phyloP scores from a whole-genome alignment of 164 flowering plant species.

The Litsea cubeba region DNA sequence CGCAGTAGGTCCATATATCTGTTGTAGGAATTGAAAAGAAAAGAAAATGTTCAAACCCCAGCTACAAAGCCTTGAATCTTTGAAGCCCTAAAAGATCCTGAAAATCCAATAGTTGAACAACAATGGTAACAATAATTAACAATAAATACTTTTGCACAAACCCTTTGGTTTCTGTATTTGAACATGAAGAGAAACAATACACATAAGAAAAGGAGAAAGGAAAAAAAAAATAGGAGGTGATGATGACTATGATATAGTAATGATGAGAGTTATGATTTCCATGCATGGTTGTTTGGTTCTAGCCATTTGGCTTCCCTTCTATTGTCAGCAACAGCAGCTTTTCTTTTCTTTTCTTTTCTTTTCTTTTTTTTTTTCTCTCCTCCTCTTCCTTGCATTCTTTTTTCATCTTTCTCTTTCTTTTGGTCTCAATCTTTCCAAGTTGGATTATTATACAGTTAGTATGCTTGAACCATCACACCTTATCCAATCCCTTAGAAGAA shows the following conservation, averaged over 20 bases:
- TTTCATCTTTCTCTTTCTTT: constrained; percentile 12
- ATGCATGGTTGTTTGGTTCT: constrained; percentile 37
- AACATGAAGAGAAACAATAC: constrained; percentile 9
- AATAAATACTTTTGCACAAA: constrained; percentile 26
- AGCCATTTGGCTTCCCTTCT: constrained; percentile 32
- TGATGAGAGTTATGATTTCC: constrained; percentile 59
- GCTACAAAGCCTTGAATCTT: background rate
- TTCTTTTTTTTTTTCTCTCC: constrained; percentile 8
- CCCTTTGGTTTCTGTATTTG: constrained; percentile 23
- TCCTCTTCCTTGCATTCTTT: background rate
- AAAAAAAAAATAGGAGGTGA: constrained; percentile 24
- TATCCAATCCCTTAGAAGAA: background rate
- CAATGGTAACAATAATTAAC: constrained; percentile 9
- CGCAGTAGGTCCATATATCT: background rate
- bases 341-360: constrained; percentile 12
- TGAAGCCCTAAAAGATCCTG: background rate
- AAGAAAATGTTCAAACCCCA: too few species aligned
- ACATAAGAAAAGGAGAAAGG: constrained; percentile 9
- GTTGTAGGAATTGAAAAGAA: too few species aligned
- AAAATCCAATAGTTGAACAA: background rate
- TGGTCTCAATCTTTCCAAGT: constrained; percentile 25
- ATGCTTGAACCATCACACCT: constrained; percentile 23
- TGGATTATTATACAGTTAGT: constrained; percentile 38
- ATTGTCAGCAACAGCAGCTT: constrained; percentile 52
- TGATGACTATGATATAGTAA: constrained; percentile 26